Evolutionary conservation across 2,329 filamentous ascomycete genomes (phyloP), one percentile per base, ranked within the genome.

Genomic region (Aspergillus intermedius): DNA sequence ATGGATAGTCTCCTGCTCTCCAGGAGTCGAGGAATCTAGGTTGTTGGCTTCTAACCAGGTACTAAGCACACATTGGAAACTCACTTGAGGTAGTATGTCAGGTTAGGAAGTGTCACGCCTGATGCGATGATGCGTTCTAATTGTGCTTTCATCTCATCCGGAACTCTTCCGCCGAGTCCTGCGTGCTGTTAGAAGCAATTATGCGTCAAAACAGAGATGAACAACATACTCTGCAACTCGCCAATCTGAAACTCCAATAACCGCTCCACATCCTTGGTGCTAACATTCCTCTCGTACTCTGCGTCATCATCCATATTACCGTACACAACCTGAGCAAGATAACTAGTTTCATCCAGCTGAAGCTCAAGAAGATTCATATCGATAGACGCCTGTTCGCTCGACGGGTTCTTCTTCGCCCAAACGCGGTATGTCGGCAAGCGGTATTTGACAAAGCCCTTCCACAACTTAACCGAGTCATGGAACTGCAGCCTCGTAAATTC

Each of bases 161-260:
- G 87, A 37, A 96, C 81, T 58, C 91, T 80, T 50, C 80, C 86
- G 8, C 91, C 91, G 55, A 86, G 80, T 64, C 82, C 85, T 88
- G 48, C 3, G 47, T 43, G 28, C n/a, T 1, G 47, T 68, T 53
- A 70, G 57, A 40, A 40, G 37, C n/a, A 3, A 22, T 43, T n/a
- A 28, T 52, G 22, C 25, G 34, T 23, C 15, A 42, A 41, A 8
- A n/a, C 19, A 41, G 9, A 25, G 13, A 42, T 43, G 68, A 74
- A 61, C 8, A 15, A 52, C 60, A 30, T 70, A 85, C 86, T 87
- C 65, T 96, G 91, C 72, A 96, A 82, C 65, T 89, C 83, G 54
- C 88, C 84, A 34, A 97, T 84, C 62, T 95, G 91, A 58, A 93
- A 94, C 56, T 94, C 88, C 17, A 97, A 72, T 23, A 96, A 73